A percentile compares a stretch with the other conserved stretches of the same genome.
These are phyloP conservation scores for Diplodia intermedia DNA, from an alignment of 2,329 filamentous ascomycete species.

Conservation along the genomic window DNA sequence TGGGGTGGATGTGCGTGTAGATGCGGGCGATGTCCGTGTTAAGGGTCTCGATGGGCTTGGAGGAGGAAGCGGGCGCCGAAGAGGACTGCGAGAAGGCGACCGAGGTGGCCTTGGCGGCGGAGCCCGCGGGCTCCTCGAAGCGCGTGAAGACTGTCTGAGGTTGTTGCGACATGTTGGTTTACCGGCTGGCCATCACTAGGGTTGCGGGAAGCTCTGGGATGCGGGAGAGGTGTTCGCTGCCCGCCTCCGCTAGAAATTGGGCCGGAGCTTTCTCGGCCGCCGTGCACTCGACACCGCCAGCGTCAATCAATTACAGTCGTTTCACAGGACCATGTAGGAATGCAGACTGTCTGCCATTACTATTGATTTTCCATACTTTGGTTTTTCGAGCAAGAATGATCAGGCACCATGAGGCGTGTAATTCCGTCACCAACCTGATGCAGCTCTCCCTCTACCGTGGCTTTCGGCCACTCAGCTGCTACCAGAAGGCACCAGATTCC, in stretches of 20 bases:
- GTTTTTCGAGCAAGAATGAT: too few species aligned
- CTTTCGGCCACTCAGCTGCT: neutral
- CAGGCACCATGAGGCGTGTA: neutral
- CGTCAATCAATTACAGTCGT: neutral
- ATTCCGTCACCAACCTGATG: neutral
- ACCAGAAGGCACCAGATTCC: slow-evolving; percentile 73
- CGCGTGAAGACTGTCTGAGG: slow-evolving; percentile 32
- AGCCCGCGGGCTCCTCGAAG: slow-evolving; percentile 23
- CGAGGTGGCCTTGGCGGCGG: slow-evolving; percentile 7
- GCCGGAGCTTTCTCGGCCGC: slow-evolving; percentile 26
- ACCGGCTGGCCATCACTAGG: slow-evolving; percentile 22
- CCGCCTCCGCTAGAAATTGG: slow-evolving; percentile 1
- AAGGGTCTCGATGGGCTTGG: slow-evolving; percentile 56
- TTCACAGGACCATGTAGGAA: too few species aligned
- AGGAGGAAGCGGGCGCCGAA: slow-evolving; percentile 35
- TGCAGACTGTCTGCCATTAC: neutral
- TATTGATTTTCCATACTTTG: neutral
- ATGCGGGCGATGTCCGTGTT: slow-evolving; percentile 57
- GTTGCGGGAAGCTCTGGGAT: slow-evolving; percentile 19
- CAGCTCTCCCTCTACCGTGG: slow-evolving; percentile 36
- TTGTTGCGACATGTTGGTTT: slow-evolving; percentile 30
- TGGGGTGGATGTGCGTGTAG: slow-evolving; percentile 72
- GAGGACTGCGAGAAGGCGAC: neutral
- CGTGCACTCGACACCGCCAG: neutral
- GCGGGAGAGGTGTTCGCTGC: slow-evolving; percentile 12